Base-by-base conservation (phyloP, 306 rosid genomes). In the Trifolium dubium region DNA sequence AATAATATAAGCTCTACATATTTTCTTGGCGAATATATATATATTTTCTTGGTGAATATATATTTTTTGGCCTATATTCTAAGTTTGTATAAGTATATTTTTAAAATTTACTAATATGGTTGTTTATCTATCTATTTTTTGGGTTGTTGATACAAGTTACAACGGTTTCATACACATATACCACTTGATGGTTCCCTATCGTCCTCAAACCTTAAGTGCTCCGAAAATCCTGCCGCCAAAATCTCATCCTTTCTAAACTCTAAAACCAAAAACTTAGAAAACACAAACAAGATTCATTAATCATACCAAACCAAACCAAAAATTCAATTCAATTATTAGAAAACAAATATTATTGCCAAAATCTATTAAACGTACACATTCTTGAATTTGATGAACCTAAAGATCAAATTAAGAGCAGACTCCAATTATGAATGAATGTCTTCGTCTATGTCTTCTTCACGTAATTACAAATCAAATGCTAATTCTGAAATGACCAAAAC, bases 201-300 rank as follows among this genome's bases (percentile, higher is more conserved):
- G 8, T 69, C 85, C 79, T 51, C 53, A 71, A 71, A 78, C 88
- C 82, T 62, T 76, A 64, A 64, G 62, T 79, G 62, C 77, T 64
- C 97, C 98, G 98, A 90, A 87, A 82, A 7, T 74, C 68, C 78
- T 83, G 97, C 85, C 93, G 69, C 90, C 90, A 86, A 82, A 76
- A 43, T 89, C 97, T 92, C 92, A 39, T 79, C 71, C 76, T 86
- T 75, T 72, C 64, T 37, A 77, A 86, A 82, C 88, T 49, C 50
- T 78, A 73, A 62, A 32, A 67, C 73, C 73, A 81, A 35, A 23
- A 56, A 10, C 72, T 6, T 67, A 67, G 43, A 47, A 43, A n/a
- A 55, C n/a, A 58, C 71, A 40, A 44, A 13, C 23, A 23, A 23
- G 23, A 0, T 23, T 23, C 23, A 44, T 19, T 43, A 41, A 44